These are phyloP conservation scores for Gryganskiella cystojenkinii DNA, from an alignment of 192 early-diverging fungal species.

Conservation along the genomic window DNA sequence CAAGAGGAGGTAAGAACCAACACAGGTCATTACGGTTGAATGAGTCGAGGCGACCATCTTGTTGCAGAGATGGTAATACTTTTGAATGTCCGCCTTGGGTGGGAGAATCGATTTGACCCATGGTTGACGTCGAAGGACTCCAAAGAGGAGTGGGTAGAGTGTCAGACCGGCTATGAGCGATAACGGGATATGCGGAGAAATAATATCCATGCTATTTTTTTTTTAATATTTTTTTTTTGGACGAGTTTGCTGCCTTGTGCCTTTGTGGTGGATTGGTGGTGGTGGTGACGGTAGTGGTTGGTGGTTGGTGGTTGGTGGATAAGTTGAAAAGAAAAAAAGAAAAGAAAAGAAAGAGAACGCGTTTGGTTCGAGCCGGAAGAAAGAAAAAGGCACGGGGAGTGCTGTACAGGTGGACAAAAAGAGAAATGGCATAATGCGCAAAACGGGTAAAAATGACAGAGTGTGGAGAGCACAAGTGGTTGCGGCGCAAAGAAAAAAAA, in stretches of 20 bases:
- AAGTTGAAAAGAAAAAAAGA: not conserved
- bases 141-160: slow-evolving; percentile 26
- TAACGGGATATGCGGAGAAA: slow-evolving; percentile 28
- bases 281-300: not conserved
- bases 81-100: slow-evolving; percentile 19
- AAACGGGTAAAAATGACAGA: too few species aligned
- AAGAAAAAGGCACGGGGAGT: too few species aligned
- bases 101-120: slow-evolving; percentile 22
- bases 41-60: slow-evolving; percentile 35
- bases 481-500: not conserved
- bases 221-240: not conserved
- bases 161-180: slow-evolving; percentile 36
- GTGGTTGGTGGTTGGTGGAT: not conserved
- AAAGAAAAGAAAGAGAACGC: not conserved
- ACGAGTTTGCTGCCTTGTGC: not conserved
- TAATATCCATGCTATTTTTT: slow-evolving; percentile 32
- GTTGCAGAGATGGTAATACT: slow-evolving; percentile 29
- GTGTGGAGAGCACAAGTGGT: not conserved
- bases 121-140: slow-evolving; percentile 3
- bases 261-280: not conserved
- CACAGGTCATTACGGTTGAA: slow-evolving; percentile 26
- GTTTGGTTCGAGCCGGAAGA: too few species aligned
- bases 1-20: slow-evolving; percentile 10
- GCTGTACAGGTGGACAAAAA: too few species aligned
- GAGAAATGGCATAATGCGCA: too few species aligned